Percentiles rank a stretch among this genome's conserved stretches.
phyloP scores from a whole-genome alignment of 129 eudicot species.

The Sambucus nigra region DNA sequence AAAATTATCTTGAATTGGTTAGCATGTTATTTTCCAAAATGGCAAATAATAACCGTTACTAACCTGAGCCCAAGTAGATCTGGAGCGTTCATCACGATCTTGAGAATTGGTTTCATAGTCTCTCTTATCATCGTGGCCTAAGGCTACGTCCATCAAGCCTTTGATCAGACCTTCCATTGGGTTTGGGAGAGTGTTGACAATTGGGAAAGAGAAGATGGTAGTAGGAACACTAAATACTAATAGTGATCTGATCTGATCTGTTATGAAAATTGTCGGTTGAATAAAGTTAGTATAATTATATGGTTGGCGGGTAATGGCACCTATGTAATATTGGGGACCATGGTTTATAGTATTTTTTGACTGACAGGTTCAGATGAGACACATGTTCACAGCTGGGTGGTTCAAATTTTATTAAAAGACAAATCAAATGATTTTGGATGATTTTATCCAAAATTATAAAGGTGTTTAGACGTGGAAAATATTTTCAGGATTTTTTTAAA shows the following conservation, averaged over 20 bases:
- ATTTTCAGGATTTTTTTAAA: no score
- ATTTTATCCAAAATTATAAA: no score
- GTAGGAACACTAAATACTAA: not conserved
- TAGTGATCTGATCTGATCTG: conserved; percentile 1
- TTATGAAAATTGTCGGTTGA: not conserved
- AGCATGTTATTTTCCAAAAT: not conserved
- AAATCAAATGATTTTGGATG: no score
- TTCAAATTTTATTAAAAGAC: not conserved
- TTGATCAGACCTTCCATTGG: conserved; percentile 70
- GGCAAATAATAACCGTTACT: not conserved
- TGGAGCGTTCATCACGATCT: conserved; percentile 46
- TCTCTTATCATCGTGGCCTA: conserved; percentile 29
- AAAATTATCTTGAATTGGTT: not conserved
- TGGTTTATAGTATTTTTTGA: not conserved
- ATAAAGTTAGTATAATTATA: not conserved
- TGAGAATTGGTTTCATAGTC: conserved; percentile 14
- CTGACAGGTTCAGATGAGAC: not conserved
- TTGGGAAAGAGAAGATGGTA: no score
- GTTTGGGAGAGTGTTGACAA: not conserved
- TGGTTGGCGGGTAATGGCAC: conserved; percentile 11
- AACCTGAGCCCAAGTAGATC: conserved; percentile 95
- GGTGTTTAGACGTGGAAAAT: no score
- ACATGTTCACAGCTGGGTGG: conserved; percentile 1
- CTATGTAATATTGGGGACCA: not conserved
- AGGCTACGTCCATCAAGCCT: conserved; percentile 59